Conservation (phyloP, 441 rosid genomes). For the Mallotus repandus region DNA sequence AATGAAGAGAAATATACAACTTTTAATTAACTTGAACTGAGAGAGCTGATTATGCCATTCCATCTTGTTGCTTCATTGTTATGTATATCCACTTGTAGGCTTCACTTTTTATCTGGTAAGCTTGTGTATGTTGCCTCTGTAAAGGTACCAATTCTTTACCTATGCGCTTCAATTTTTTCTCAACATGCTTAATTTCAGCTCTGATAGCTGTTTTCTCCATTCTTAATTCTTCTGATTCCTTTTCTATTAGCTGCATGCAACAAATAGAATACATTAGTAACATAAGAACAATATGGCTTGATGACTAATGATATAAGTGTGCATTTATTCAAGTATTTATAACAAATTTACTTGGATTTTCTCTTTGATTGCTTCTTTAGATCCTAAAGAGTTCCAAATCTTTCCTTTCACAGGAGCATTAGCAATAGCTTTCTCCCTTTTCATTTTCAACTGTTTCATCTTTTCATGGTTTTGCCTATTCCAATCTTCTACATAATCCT, state of each 20-base stretch:
- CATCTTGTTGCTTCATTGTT: neutral
- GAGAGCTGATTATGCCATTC: neutral
- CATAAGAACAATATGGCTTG: too few species aligned
- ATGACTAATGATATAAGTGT: too few species aligned
- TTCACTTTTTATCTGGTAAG: neutral
- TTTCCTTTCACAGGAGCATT: conserved; percentile 29
- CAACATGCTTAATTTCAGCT: neutral
- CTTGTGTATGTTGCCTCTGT: neutral
- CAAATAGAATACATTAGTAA: neutral
- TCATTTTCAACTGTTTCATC: conserved; percentile 3
- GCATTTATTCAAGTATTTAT: too few species aligned
- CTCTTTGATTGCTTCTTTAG: conserved; percentile 20
- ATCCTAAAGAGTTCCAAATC: conserved; percentile 27
- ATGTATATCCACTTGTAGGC: neutral
- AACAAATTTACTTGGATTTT: conserved; percentile 5
- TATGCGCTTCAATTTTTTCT: neutral
- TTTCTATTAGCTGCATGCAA: neutral
- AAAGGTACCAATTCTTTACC: neutral
- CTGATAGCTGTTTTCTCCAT: neutral
- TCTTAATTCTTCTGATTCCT: neutral
- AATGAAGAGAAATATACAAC: too few species aligned
- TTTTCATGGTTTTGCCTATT: neutral
- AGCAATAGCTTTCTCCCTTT: conserved; percentile 18
- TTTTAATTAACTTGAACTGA: too few species aligned
- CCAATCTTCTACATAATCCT: neutral